These are phyloP conservation scores for Cercospora brassicicola DNA, from an alignment of 2,329 filamentous ascomycete species.

Conservation along the genomic window DNA sequence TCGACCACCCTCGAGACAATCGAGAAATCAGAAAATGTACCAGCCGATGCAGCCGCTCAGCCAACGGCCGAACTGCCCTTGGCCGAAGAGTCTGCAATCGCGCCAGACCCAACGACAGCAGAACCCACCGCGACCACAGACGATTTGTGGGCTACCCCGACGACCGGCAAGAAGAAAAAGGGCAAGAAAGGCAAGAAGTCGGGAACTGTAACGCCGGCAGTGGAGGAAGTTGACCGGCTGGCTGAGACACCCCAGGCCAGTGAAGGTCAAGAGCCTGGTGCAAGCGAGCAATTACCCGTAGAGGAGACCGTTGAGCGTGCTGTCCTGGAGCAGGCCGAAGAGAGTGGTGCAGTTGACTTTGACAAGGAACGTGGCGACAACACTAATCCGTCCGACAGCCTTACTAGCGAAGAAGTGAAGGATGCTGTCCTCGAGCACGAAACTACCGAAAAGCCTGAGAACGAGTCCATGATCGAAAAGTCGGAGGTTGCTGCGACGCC, in stretches of 20 bases:
- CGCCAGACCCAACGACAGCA: neutral
- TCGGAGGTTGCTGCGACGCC: neutral
- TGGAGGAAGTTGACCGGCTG: conserved; percentile 29
- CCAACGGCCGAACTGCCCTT: neutral
- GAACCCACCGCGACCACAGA: conserved; percentile 11
- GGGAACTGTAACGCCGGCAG: neutral
- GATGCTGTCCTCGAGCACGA: neutral
- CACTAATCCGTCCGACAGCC: neutral
- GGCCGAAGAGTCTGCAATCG: neutral
- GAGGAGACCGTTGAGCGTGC: conserved; percentile 3
- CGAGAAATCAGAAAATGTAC: neutral
- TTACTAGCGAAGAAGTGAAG: neutral
- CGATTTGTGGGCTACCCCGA: conserved; percentile 29
- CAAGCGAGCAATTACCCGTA: neutral
- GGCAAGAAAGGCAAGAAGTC: conserved; percentile 49
- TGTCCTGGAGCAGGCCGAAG: neutral
- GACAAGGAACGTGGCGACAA: neutral
- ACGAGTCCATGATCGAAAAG: neutral
- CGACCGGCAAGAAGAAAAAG: conserved; percentile 37
- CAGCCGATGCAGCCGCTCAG: neutral
- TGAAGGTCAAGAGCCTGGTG: neutral
- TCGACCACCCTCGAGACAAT: neutral
- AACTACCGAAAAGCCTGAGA: neutral
- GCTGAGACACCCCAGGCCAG: neutral
- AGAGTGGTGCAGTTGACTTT: conserved; percentile 2